phyloP scores from a whole-genome alignment of 1,139 yeast genomes.

The Torulaspora pretoriensis region DNA sequence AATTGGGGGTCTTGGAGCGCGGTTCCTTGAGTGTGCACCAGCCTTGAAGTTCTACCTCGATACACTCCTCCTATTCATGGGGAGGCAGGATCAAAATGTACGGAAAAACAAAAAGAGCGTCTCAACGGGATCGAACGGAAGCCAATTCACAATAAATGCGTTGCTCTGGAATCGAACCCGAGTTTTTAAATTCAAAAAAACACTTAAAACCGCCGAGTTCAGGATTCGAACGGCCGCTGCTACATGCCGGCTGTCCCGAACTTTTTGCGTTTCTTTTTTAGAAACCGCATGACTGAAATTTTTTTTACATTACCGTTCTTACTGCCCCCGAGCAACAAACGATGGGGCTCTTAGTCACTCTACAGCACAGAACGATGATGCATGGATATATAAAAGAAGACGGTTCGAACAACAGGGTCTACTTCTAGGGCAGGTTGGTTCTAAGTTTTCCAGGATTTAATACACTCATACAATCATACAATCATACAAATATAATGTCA shows the following conservation, averaged over 20 bases:
- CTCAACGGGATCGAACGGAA: no score
- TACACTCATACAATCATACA: no score
- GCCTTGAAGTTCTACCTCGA: neutral
- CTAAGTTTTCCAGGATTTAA: no score
- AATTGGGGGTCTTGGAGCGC: neutral
- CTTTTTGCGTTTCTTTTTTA: constrained; percentile 2
- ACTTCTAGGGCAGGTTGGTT: no score
- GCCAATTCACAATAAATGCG: neutral
- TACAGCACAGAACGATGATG: neutral
- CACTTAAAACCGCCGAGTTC: neutral
- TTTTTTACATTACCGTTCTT: constrained; percentile 1
- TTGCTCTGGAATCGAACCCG: neutral
- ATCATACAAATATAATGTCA: no score
- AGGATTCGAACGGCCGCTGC: neutral
- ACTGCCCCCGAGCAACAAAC: neutral
- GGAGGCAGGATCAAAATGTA: neutral
- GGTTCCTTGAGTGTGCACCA: neutral
- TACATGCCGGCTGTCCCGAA: neutral
- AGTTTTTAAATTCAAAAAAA: neutral
- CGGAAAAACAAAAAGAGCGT: neutral
- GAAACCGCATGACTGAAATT: constrained; percentile 12
- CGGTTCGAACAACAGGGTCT: neutral
- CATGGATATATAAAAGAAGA: neutral
- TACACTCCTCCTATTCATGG: neutral
- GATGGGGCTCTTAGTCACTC: neutral